Base-by-base conservation (phyloP, 176 grass and related monocot species). In the Rhynchospora pubera region DNA sequence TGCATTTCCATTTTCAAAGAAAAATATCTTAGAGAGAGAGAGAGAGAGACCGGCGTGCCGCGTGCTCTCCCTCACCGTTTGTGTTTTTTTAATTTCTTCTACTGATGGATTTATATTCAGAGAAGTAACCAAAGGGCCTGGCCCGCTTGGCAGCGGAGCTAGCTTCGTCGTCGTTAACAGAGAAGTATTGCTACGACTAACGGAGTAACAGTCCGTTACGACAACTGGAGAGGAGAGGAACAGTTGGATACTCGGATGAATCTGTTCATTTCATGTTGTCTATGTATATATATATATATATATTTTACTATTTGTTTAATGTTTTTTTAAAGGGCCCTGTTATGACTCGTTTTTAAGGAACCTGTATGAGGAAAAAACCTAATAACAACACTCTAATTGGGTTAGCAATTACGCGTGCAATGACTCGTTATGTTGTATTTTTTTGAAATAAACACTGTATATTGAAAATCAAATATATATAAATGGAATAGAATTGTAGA, bases 1-100 rank as follows among this genome's bases (percentile, higher is more conserved):
- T 87, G 87, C 94, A 94, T 97, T 79, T 64, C 87, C 92, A 97
- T 97, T 79, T 72, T 46, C 57, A 50, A 74, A 75, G 62, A 28
- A 70, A 34, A 13, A 9, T 58, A 62, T 61, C 52, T 16, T 34
- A 72, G 6, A 12, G 5, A 65, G 21, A 42, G 24, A 9, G 26
- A 39, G 16, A 7, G 23, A 11, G n/a, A 53, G 13, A 16, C 22
- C 48, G 9, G 9, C 62, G 24, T 2, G 34, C 34, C 34, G 34
- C 34, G 34, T 39, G 34, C 34, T 39, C 34, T 39, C 34, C 4
- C 14, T 11, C 5, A 48, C 24, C 2, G 9, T 24, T n/a, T 6
- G 21, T 7, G 6, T 13, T 83, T 32, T 32, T 2, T 43, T 42
- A 26, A 68, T 12, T 70, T 48, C 69, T 7, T 0, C 45, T 28